Evolutionary conservation across 345 rosid genomes (phyloP), one percentile per base, ranked within the genome.

Genomic region (Eucalyptus polyanthemos): DNA sequence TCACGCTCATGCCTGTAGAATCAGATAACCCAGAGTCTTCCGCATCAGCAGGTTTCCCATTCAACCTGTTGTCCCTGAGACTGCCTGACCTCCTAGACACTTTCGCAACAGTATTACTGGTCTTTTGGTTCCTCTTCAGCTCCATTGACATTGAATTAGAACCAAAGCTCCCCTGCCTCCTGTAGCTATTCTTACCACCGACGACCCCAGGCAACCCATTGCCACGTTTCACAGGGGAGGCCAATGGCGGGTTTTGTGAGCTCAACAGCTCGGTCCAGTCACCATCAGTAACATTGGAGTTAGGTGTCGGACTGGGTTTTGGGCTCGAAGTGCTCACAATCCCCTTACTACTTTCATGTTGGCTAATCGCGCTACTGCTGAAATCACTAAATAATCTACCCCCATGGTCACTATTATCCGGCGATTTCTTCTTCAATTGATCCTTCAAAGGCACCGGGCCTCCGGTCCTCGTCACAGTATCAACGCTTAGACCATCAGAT

Each of bases 261-360:
- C 96, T 89, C 91, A 97, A 93, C 56, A 97, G 92, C 88, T 96
- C 94, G 49, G 99, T 97, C 99, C 99, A 97, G 89, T 97, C 99
- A 91, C 92, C 94, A 86, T 97, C 99, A 89, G 94, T 95, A 49
- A 94, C 94, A 25, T 86, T 44, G 17, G 88, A 86, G 45, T 86
- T 86, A 60, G 65, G 88, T 5, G 69, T 25, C 7, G 49, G n/a
- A 44, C 94, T 86, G 21, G 96, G 88, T 88, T 90, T 94, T 5
- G 93, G 92, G 85, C 92, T 93, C 2, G 92, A 69, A 54, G 90
- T 51, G 86, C 85, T 67, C 88, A 88, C 89, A 11, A 76, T 69
- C 91, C 88, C 85, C 90, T 92, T 96, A 60, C 89, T 92, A 51
- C 90, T 92, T 87, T 89, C 90, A 89, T 86, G 92, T 54, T 53